These are phyloP conservation scores for Lanmaoa rubissima DNA, from an alignment of 768 basidiomycete species.

Conservation along the genomic window DNA sequence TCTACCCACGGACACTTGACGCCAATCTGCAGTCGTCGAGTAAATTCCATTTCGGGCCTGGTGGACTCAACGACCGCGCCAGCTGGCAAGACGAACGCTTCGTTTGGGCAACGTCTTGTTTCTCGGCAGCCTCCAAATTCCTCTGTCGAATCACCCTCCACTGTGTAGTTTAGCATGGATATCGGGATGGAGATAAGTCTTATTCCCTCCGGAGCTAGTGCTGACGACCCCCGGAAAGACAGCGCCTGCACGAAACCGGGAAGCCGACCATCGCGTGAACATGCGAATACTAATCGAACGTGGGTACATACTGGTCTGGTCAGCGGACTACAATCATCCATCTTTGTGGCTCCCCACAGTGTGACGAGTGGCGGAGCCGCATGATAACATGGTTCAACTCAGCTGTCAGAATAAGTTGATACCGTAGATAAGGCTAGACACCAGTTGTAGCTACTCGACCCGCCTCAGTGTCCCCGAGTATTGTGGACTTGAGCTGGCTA, in stretches of 20 bases:
- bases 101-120: conserved; percentile 69
- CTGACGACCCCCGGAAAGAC: conserved; percentile 1
- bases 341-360: too few species aligned
- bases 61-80: conserved; percentile 40
- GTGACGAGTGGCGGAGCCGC: too few species aligned
- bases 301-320: too few species aligned
- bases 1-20: conserved; percentile 40
- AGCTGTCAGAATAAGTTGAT: too few species aligned
- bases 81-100: conserved; percentile 36
- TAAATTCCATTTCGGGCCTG: conserved; percentile 65
- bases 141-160: conserved; percentile 15
- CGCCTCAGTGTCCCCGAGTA: too few species aligned
- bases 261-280: too few species aligned
- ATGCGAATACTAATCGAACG: too few species aligned
- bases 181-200: conserved; percentile 85
- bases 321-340: too few species aligned
- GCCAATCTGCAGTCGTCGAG: conserved; percentile 42
- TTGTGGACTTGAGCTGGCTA: too few species aligned
- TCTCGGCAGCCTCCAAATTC: conserved; percentile 19
- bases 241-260: conserved; percentile 21
- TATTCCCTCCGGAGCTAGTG: conserved; percentile 50
- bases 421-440: too few species aligned
- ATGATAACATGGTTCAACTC: too few species aligned
- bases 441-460: too few species aligned
- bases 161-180: conserved; percentile 38